These are phyloP conservation scores for Mycena epipterygia DNA, from an alignment of 768 basidiomycete species.

Conservation along the genomic window DNA sequence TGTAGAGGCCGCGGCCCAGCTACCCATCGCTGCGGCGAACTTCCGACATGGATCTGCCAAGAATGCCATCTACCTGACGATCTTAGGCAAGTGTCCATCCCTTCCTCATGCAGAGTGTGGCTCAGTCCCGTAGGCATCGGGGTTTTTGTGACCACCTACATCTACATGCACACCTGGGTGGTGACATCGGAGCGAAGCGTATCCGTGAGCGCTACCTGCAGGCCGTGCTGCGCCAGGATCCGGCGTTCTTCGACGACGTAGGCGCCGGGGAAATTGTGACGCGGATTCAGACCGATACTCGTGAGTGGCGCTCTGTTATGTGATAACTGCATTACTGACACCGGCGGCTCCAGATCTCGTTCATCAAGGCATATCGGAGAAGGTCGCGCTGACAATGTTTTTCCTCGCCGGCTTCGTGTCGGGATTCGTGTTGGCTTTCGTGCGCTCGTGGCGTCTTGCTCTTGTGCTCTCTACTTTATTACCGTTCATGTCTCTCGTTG, in stretches of 20 bases:
- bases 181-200: constrained; percentile 87
- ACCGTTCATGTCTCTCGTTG: constrained; percentile 83
- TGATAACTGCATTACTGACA: background rate
- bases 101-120: background rate
- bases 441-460: constrained; percentile 85
- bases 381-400: constrained; percentile 77
- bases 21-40: constrained; percentile 54
- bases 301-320: constrained; percentile 54
- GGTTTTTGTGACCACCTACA: constrained; percentile 79
- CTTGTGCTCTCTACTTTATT: constrained; percentile 86
- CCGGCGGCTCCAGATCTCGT: constrained; percentile 72
- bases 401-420: constrained; percentile 80
- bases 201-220: constrained; percentile 86
- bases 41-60: constrained; percentile 68
- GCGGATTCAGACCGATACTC: constrained; percentile 90
- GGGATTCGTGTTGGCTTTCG: constrained; percentile 83
- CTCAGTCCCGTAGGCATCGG: constrained; percentile 54
- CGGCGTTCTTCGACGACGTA: constrained; percentile 92
- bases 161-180: constrained; percentile 79
- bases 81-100: constrained; percentile 63
- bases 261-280: constrained; percentile 96
- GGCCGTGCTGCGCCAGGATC: constrained; percentile 87
- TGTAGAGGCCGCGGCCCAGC: constrained; percentile 40
- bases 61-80: constrained; percentile 75
- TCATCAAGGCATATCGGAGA: constrained; percentile 94